A percentile compares a stretch with the other conserved stretches of the same genome.
phyloP scores from a whole-genome alignment of 768 basidiomycete genomes.

The Mycena rebaudengoi region DNA sequence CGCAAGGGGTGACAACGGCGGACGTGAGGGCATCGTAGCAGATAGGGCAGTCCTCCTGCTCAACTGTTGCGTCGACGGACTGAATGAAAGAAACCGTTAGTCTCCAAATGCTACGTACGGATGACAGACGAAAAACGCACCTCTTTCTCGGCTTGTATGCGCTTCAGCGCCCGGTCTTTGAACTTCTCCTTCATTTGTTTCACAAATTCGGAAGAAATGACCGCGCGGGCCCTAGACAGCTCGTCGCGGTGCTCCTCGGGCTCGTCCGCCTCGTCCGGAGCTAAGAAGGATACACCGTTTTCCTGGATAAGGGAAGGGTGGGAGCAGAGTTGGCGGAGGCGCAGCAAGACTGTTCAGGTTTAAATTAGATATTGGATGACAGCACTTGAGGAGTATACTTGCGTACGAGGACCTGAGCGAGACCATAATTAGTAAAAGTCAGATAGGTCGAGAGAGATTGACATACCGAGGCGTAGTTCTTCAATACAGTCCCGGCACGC shows the following conservation, averaged over 20 bases:
- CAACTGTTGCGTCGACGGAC: slow-evolving; percentile 56
- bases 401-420: no score
- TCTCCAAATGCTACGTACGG: neutral
- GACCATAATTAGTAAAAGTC: no score
- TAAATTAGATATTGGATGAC: no score
- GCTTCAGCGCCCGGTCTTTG: slow-evolving; percentile 48
- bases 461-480: slow-evolving; percentile 71
- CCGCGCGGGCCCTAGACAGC: slow-evolving; percentile 52
- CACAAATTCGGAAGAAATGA: slow-evolving; percentile 60
- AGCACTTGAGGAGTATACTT: no score
- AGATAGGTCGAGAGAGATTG: no score
- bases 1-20: slow-evolving; percentile 65
- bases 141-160: slow-evolving; percentile 63
- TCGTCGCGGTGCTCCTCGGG: slow-evolving; percentile 47
- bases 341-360: no score
- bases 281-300: slow-evolving; percentile 54
- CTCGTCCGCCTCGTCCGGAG: slow-evolving; percentile 48
- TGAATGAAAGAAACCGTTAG: slow-evolving; percentile 25
- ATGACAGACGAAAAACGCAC: slow-evolving; percentile 37
- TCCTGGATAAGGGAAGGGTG: slow-evolving; percentile 75
- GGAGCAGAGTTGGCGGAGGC: slow-evolving; percentile 73
- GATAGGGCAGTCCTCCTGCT: slow-evolving; percentile 71
- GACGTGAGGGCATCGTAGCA: slow-evolving; percentile 68
- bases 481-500: slow-evolving; percentile 71
- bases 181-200: slow-evolving; percentile 55